Evolutionary conservation across 1,284 basidiomycete species (phyloP), one percentile per base, ranked within the genome.

Genomic region (Ceratobasidium sp.): DNA sequence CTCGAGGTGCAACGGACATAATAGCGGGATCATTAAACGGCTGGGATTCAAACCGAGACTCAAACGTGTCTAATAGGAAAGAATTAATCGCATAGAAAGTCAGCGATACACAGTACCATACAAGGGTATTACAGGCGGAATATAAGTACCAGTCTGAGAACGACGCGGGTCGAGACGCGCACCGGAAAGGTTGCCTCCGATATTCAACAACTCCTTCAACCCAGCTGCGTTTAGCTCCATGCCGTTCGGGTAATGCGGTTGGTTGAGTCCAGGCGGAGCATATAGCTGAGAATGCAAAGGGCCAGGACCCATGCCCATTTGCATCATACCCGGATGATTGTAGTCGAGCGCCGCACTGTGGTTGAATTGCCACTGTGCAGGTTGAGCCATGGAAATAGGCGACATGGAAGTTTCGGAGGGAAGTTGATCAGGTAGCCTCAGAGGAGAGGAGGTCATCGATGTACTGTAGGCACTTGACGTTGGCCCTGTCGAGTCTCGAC

Each of bases 21-120:
- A 92, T 92, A 17, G 91, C 90, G 56, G 91, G 90, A 75, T 92
- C 90, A 72, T 81, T 82, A 78, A 91, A 92, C 35, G 83, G 83
- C 69, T 83, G 82, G 62, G 50, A 40, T 25, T 35, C 50, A 75
- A 73, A 70, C 72, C 73, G 72, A 78, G 81, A 78, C 81, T 80
- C 78, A 76, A 72, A 72, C 25, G 64, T 42, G 64, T 55, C 60
- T 71, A 71, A 52, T 43, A 40, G 29, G 52, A 54, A 34, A 74
- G n/a, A 70, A 75, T 81, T 75, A 84, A 75, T 81, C 79, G 75
- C 80, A 78, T 71, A 82, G 75, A 78, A 82, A 76, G 88, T 85
- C 17, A 87, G 86, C 25, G 87, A 76, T 3, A 82, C 80, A 43
- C 88, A 87, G 22, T 88, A 89, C 64, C 64, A 31, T 67, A 67